Base-by-base conservation (phyloP, 129 eudicot species). In the Glebionis coronaria region DNA sequence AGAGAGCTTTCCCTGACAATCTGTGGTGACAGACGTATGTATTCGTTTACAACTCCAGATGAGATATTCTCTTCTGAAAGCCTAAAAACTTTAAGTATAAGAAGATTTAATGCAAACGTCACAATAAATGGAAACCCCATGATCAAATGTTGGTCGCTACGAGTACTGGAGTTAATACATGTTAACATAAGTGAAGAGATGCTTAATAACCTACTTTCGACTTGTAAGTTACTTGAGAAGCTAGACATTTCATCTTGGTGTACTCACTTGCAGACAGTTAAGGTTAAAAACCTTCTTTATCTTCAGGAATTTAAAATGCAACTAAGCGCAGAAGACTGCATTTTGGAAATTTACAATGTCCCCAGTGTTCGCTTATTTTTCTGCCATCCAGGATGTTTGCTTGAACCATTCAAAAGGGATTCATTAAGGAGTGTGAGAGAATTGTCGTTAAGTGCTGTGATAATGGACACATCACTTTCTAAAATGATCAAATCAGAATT, bases 31-130 rank as follows among this genome's bases (percentile, higher is more conserved):
- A 25, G 2, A 0, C 3, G 1, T 56, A 5, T 5, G 1, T 1
- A 4, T 49, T 3, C 56, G 12, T 23, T 64, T 64, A 64, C 69
- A 10, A 11, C 45, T 35, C 40, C 56, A 12, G 18, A 64, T 64
- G 56, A 63, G 56, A 63, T 63, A 45, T 49, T 63, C 69, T 21
- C 55, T 0, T 35, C 18, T 14, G 56, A 45, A 63, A 63, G 6
- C 69, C 69, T 63, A 46, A 44, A 23, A 21, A 64, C 4, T 9
- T 20, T 64, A 45, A 45, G 44, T 25, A 5, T 64, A 2, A 1
- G 9, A 56, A 4, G n/a, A n/a, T n/a, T 5, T 56, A 5, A 53
- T 12, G 58, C 1, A 19, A 0, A 18, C n/a, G 0, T 53, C 19
- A 0, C 1, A 12, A 25, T 27, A 5, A n/a, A 16, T 63, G 12